These are phyloP conservation scores for Vanrija sp. DNA, from an alignment of 1,284 basidiomycete species.

Conservation along the genomic window DNA sequence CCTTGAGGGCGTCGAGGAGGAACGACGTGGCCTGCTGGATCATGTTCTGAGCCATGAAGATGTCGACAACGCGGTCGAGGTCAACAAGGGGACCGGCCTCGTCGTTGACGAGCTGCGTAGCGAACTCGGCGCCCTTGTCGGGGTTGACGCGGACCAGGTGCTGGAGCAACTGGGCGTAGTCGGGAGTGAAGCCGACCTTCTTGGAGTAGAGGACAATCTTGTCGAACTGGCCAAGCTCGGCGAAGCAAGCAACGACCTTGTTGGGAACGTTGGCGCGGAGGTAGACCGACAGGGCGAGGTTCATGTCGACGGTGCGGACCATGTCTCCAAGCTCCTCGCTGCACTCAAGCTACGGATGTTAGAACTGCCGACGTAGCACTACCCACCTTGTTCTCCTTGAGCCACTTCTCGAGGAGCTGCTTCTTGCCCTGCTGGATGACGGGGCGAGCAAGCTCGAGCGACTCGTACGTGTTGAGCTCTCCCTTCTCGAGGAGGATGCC, in stretches of 20 bases:
- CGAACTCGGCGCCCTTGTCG: slow-evolving; percentile 98
- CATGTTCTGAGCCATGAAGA: slow-evolving; percentile 99
- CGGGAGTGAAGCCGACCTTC: slow-evolving; percentile 92
- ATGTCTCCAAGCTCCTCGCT: slow-evolving; percentile 98
- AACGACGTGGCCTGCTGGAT: slow-evolving; percentile 99
- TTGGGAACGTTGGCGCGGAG: slow-evolving; percentile 96
- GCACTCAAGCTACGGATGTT: slow-evolving; percentile 68
- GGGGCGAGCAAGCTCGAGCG: slow-evolving; percentile 90
- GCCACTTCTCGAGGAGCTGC: slow-evolving; percentile 97
- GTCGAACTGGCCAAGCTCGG: slow-evolving; percentile 96
- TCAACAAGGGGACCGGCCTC: slow-evolving; percentile 90
- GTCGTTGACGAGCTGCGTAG: slow-evolving; percentile 90
- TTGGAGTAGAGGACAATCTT: slow-evolving; percentile 98
- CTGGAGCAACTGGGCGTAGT: slow-evolving; percentile 91
- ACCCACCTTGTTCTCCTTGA: slow-evolving; percentile 87
- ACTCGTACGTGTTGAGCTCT: slow-evolving; percentile 94
- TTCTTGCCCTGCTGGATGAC: slow-evolving; percentile 96
- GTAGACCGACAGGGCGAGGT: slow-evolving; percentile 96
- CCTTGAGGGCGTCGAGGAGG: slow-evolving; percentile 97
- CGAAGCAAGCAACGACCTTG: slow-evolving; percentile 98
- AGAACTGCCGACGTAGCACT: slow-evolving; percentile 34
- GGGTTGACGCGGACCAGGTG: slow-evolving; percentile 96
- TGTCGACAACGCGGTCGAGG: slow-evolving; percentile 91
- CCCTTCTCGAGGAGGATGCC: slow-evolving; percentile 97
- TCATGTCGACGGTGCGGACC: slow-evolving; percentile 87